These are phyloP conservation scores for Alternaria sp. DNA, from an alignment of 2,329 filamentous ascomycete species.

Conservation along the genomic window DNA sequence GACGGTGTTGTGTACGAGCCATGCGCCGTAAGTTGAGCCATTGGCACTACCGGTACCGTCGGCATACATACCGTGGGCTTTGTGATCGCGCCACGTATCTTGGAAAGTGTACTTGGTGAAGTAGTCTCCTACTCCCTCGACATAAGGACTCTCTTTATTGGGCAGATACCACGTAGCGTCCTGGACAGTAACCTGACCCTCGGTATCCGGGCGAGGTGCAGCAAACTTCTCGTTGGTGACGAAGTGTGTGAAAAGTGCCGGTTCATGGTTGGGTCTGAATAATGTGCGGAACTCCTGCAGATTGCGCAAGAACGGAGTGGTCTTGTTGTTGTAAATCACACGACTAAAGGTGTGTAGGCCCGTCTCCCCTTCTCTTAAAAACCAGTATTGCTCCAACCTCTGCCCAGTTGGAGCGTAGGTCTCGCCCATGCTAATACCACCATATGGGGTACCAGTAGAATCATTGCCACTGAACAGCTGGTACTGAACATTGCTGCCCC, in stretches of 20 bases:
- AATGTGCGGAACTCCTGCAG: conserved; percentile 69
- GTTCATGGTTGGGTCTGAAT: conserved; percentile 65
- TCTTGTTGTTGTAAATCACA: conserved; percentile 67
- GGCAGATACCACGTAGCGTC: conserved; percentile 71
- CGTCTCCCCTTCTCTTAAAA: conserved; percentile 69
- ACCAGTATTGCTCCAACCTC: conserved; percentile 71
- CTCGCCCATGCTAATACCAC: conserved; percentile 68
- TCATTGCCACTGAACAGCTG: conserved; percentile 63
- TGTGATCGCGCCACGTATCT: conserved; percentile 66
- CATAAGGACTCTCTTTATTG: conserved; percentile 65
- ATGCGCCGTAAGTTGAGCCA: conserved; percentile 66
- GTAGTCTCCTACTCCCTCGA: conserved; percentile 65
- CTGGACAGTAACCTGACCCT: conserved; percentile 61
- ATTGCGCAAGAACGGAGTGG: conserved; percentile 64
- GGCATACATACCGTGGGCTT: conserved; percentile 65
- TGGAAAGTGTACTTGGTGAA: conserved; percentile 74
- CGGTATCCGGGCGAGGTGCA: conserved; percentile 61
- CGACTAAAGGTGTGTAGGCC: conserved; percentile 69
- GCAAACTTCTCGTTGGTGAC: conserved; percentile 64
- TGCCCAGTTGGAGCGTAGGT: conserved; percentile 67
- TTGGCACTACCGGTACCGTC: conserved; percentile 62
- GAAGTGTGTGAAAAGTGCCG: conserved; percentile 67
- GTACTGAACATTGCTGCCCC: conserved; percentile 55
- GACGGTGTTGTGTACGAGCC: conserved; percentile 71
- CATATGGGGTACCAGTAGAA: conserved; percentile 62